Conservation (phyloP, 1,284 basidiomycete species). For the Boletus putidus region DNA sequence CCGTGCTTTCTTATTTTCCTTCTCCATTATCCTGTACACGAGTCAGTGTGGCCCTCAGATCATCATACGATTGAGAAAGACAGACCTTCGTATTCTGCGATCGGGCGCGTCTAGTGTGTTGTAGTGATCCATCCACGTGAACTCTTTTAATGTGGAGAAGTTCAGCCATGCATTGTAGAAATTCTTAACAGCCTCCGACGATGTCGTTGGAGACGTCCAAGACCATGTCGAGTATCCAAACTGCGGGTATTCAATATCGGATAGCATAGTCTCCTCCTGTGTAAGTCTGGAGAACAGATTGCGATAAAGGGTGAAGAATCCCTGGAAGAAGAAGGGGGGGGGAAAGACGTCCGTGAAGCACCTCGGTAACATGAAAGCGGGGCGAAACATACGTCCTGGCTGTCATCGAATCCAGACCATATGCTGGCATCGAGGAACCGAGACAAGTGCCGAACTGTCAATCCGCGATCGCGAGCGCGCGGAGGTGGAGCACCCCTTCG, state of each 20-base stretch:
- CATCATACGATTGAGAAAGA: neutral
- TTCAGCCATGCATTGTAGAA: conserved; percentile 91
- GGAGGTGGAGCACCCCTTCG: conserved; percentile 67
- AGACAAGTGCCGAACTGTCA: conserved; percentile 79
- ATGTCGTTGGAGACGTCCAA: conserved; percentile 55
- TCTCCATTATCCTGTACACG: conserved; percentile 79
- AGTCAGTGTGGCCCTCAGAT: neutral
- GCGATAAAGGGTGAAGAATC: conserved; percentile 90
- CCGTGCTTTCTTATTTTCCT: conserved; percentile 91
- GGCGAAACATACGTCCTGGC: conserved; percentile 55
- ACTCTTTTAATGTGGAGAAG: conserved; percentile 88
- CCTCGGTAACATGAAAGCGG: neutral
- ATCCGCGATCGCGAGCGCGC: conserved; percentile 74
- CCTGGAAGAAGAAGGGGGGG: conserved; percentile 49
- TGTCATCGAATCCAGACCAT: conserved; percentile 73
- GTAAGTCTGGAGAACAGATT: conserved; percentile 86
- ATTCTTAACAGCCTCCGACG: conserved; percentile 52
- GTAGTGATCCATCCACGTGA: conserved; percentile 88
- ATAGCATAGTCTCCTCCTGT: conserved; percentile 74
- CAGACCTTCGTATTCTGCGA: conserved; percentile 74
- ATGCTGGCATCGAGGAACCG: conserved; percentile 82
- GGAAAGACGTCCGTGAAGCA: neutral
- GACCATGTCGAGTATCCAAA: conserved; percentile 83
- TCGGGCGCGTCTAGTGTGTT: conserved; percentile 85
- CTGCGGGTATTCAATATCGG: conserved; percentile 65